These are phyloP conservation scores for Heimioporus punctisporus DNA, from an alignment of 1,284 basidiomycete genomes.

Conservation along the genomic window DNA sequence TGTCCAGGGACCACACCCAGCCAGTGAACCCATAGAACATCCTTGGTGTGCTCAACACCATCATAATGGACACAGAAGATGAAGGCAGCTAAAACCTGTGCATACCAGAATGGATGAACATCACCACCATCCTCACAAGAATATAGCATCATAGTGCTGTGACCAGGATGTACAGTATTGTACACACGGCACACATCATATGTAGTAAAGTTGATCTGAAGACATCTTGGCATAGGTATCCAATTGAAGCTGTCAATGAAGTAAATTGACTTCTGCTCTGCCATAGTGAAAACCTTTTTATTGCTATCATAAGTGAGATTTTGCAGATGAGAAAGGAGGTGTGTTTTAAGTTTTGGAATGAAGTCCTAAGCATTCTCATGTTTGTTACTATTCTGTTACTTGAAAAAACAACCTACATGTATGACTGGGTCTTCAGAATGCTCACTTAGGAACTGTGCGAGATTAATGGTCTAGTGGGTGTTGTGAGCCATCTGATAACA, in stretches of 20 bases:
- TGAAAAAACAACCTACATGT: not conserved
- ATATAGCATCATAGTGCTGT: conserved; percentile 10
- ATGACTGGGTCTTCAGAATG: not conserved
- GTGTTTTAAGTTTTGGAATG: conserved; percentile 13
- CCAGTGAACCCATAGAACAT: conserved; percentile 28
- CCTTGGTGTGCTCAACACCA: conserved; percentile 3
- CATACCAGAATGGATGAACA: conserved; percentile 22
- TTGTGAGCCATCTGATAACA: too few species aligned
- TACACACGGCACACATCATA: not conserved
- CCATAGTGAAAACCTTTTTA: not conserved
- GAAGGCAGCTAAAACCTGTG: conserved; percentile 1
- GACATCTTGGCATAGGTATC: not conserved
- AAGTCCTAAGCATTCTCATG: conserved; percentile 17
- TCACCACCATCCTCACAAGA: conserved; percentile 1
- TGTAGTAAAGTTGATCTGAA: not conserved
- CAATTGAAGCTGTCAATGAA: conserved; percentile 2
- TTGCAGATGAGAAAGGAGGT: conserved; percentile 11
- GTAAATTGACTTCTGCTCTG: not conserved
- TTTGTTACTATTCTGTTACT: not conserved
- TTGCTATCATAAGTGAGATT: conserved; percentile 11
- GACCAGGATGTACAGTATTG: conserved; percentile 16
- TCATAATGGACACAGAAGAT: not conserved
- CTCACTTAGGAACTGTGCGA: not conserved
- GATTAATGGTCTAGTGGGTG: not conserved
- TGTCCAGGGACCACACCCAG: conserved; percentile 4